Conservation (phyloP, 305 asterid genomes). For the Ajuga reptans region DNA sequence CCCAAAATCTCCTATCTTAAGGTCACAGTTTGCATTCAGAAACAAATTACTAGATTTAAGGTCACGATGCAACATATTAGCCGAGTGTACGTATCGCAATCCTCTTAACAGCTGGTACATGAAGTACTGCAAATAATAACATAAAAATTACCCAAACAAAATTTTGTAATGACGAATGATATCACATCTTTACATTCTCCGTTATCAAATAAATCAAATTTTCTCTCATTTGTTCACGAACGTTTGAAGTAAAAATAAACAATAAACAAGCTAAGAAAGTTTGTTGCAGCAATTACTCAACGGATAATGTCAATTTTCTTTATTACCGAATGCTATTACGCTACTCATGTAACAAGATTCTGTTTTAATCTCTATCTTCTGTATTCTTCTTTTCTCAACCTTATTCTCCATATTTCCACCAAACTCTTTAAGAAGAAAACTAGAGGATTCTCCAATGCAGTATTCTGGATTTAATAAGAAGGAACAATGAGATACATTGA, state of each 20-base stretch:
- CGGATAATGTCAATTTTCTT: neutral
- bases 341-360: neutral
- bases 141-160: neutral
- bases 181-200: neutral
- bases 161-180: neutral
- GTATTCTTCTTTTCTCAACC: neutral
- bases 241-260: neutral
- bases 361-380: neutral
- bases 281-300: neutral
- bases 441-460: neutral
- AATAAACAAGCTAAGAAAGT: neutral
- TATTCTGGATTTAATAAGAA: too few species aligned
- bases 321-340: neutral
- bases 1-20: slow-evolving; percentile 81
- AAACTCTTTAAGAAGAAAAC: neutral
- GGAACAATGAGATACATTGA: too few species aligned
- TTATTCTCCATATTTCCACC: neutral
- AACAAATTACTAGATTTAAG: slow-evolving; percentile 80
- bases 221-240: neutral
- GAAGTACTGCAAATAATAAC: slow-evolving; percentile 56
- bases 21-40: slow-evolving; percentile 78
- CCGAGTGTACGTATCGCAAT: slow-evolving; percentile 73
- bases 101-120: slow-evolving; percentile 76
- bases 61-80: slow-evolving; percentile 80
- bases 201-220: neutral